These are phyloP conservation scores for Gyrodon lividus DNA, from an alignment of 768 basidiomycete species.

Conservation along the genomic window DNA sequence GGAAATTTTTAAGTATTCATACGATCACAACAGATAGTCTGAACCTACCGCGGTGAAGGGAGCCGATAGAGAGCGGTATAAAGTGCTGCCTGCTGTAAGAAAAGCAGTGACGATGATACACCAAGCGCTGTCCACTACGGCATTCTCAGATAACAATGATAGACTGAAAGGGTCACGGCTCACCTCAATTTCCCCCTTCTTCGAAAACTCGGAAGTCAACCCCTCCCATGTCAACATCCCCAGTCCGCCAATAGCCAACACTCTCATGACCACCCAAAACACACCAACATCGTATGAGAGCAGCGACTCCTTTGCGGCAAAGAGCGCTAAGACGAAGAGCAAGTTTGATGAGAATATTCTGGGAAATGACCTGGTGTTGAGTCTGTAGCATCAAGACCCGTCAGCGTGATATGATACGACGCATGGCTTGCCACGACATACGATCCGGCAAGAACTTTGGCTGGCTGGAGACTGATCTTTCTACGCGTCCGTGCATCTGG, in stretches of 20 bases:
- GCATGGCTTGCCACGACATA: constrained; percentile 32
- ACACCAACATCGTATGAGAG: constrained; percentile 65
- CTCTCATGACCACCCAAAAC: constrained; percentile 74
- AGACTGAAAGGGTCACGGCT: constrained; percentile 20
- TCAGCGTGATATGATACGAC: constrained; percentile 6
- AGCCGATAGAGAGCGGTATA: constrained; percentile 69
- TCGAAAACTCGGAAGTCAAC: constrained; percentile 50
- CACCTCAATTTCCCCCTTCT: constrained; percentile 60
- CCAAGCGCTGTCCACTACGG: constrained; percentile 70
- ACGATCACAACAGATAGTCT: background rate
- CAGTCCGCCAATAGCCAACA: constrained; percentile 71
- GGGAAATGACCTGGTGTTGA: constrained; percentile 52
- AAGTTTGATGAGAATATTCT: constrained; percentile 60
- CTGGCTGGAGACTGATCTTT: constrained; percentile 61
- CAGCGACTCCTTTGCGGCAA: constrained; percentile 66
- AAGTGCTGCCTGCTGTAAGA: constrained; percentile 66
- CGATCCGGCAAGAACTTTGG: constrained; percentile 54
- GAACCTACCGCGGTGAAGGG: constrained; percentile 60
- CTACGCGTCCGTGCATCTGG: constrained; percentile 67
- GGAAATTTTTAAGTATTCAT: background rate
- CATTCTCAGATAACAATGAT: constrained; percentile 8
- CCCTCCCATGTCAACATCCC: constrained; percentile 62
- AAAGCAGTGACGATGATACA: constrained; percentile 62
- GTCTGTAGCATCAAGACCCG: constrained; percentile 33
- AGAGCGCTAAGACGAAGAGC: constrained; percentile 60